phyloP scores from a whole-genome alignment of 345 rosid species.

The Moricandia moricandioides region DNA sequence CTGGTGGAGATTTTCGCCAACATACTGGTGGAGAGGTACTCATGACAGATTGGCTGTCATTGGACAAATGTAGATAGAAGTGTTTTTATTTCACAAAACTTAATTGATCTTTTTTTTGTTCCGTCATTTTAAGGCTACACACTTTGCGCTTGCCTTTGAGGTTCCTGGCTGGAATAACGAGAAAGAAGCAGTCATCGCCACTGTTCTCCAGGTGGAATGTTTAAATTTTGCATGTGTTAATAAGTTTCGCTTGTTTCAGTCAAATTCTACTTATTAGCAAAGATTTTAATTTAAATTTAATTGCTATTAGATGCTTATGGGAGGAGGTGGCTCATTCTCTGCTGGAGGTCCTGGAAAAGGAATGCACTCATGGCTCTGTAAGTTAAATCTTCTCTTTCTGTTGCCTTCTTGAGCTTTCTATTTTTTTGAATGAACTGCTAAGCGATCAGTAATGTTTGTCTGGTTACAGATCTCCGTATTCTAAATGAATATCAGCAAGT shows the following conservation, averaged over 20 bases:
- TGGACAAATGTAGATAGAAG: slow-evolving; percentile 10
- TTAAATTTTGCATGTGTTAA: not conserved
- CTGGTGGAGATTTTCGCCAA: slow-evolving; percentile 73
- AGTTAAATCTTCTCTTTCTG: slow-evolving; percentile 33
- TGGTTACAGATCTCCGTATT: slow-evolving; percentile 53
- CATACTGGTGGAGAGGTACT: slow-evolving; percentile 60
- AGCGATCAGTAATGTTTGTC: slow-evolving; percentile 8
- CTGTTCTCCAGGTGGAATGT: slow-evolving; percentile 69
- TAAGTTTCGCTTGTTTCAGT: slow-evolving; percentile 1
- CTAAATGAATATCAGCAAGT: slow-evolving; percentile 55
- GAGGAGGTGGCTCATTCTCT: slow-evolving; percentile 98
- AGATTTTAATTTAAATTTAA: not conserved
- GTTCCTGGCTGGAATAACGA: slow-evolving; percentile 72
- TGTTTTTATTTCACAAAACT: not conserved
- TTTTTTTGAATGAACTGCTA: not conserved
- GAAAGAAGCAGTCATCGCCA: slow-evolving; percentile 57
- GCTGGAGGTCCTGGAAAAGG: slow-evolving; percentile 98
- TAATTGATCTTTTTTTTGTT: not conserved
- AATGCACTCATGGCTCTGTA: slow-evolving; percentile 92
- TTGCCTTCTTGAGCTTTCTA: not conserved
- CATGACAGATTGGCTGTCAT: slow-evolving; percentile 7
- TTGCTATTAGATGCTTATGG: slow-evolving; percentile 76
- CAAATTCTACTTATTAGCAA: not conserved
- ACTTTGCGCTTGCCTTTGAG: slow-evolving; percentile 75
- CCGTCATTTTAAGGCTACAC: slow-evolving; percentile 44